These are phyloP conservation scores for Combretum micranthum DNA, from an alignment of 345 rosid genomes.

Conservation along the genomic window DNA sequence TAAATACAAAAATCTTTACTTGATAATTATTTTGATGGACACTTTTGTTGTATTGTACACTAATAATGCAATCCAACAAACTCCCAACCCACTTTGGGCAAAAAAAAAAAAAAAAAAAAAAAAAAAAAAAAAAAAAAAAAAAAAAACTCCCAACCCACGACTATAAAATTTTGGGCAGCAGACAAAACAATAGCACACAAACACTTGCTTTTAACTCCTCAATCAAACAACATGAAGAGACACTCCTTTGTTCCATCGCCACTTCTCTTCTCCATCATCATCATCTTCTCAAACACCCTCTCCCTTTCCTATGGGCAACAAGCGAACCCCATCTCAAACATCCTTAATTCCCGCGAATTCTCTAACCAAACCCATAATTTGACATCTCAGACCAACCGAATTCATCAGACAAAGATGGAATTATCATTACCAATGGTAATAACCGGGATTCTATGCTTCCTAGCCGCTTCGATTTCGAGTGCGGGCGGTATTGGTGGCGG, in stretches of 20 bases:
- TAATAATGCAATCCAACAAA: too few relatives aligned
- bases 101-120: too few relatives aligned
- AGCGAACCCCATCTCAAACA: constrained; percentile 12
- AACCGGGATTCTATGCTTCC: constrained; percentile 56
- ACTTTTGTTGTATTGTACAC: too few relatives aligned
- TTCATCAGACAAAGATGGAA: constrained; percentile 22
- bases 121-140: too few relatives aligned
- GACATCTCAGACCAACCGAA: constrained; percentile 20
- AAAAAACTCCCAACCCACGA: too few relatives aligned
- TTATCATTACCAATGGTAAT: constrained; percentile 27
- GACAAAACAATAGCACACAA: too few relatives aligned
- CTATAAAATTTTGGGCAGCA: too few relatives aligned
- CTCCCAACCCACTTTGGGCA: too few relatives aligned
- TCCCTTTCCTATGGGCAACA: constrained; percentile 17
- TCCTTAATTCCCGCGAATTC: constrained; percentile 10
- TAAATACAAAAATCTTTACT: too few relatives aligned
- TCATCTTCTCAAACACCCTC: constrained; percentile 18
- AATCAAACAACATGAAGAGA: constrained; percentile 6
- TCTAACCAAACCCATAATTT: constrained; percentile 24
- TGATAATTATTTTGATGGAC: too few relatives aligned
- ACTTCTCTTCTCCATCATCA: constrained; percentile 10
- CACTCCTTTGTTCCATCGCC: constrained; percentile 7
- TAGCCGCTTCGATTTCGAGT: constrained; percentile 71
- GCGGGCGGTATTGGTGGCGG: constrained; percentile 97
- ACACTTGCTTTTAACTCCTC: too few relatives aligned